phyloP scores from a whole-genome alignment of 108 stramenopile genomes.

The Skeletonema marinoi region DNA sequence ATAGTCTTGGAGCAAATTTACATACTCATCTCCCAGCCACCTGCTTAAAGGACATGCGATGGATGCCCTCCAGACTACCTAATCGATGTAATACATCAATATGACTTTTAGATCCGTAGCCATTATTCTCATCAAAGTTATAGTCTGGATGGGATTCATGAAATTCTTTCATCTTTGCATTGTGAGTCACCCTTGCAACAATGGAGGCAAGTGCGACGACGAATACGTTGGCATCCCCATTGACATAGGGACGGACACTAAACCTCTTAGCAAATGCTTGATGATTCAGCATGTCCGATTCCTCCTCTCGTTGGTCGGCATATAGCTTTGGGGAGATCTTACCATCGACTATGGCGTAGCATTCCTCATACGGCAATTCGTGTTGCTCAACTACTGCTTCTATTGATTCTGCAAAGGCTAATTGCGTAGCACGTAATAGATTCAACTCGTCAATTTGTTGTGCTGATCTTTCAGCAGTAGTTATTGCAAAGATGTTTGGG shows the following conservation, averaged over 20 bases:
- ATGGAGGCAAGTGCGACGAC: slow-evolving; percentile 75
- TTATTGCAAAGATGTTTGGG: slow-evolving; percentile 52
- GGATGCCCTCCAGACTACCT: slow-evolving; percentile 58
- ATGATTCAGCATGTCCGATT: background rate
- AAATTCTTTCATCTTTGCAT: slow-evolving; percentile 45
- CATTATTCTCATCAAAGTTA: slow-evolving; percentile 61
- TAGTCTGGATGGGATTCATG: slow-evolving; percentile 63
- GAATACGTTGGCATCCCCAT: slow-evolving; percentile 72
- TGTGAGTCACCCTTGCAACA: slow-evolving; percentile 63
- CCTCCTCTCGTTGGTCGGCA: slow-evolving; percentile 5
- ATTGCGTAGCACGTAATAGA: slow-evolving; percentile 55
- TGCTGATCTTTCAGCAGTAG: slow-evolving; percentile 46
- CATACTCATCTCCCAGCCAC: slow-evolving; percentile 54
- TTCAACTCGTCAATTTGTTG: slow-evolving; percentile 64
- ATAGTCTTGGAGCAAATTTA: too few relatives aligned
- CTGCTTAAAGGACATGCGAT: slow-evolving; percentile 70
- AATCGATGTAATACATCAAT: slow-evolving; percentile 55
- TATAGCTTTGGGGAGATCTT: slow-evolving; percentile 66
- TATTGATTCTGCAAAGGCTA: slow-evolving; percentile 73
- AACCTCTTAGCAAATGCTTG: slow-evolving; percentile 18
- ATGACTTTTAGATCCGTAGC: slow-evolving; percentile 63
- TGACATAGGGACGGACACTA: slow-evolving; percentile 68
- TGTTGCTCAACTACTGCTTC: slow-evolving; percentile 52
- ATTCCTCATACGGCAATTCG: slow-evolving; percentile 18
- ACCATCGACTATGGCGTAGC: slow-evolving; percentile 80